Conservation (phyloP, 1,284 basidiomycete genomes). For the Trametes sp. region DNA sequence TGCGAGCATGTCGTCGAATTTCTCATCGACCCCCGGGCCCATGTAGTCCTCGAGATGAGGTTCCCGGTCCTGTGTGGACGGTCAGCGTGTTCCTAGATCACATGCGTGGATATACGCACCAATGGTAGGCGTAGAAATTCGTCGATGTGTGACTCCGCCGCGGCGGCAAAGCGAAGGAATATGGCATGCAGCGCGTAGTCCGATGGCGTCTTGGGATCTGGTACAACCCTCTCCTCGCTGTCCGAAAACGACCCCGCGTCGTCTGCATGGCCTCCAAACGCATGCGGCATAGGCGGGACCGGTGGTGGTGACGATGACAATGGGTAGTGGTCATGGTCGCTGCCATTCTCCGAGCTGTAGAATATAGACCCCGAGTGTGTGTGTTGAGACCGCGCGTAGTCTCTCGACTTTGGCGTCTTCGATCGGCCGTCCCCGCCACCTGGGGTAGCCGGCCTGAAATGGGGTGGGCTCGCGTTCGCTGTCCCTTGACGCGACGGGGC, state of each 20-base stretch:
- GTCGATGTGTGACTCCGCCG: slow-evolving; percentile 81
- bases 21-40: slow-evolving; percentile 74
- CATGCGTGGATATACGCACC: slow-evolving; percentile 51
- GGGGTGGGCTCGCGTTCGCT: slow-evolving; percentile 49
- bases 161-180: slow-evolving; percentile 83
- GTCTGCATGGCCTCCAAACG: slow-evolving; percentile 54
- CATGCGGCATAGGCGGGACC: slow-evolving; percentile 75
- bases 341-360: slow-evolving; percentile 72
- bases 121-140: slow-evolving; percentile 72
- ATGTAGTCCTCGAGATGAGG: slow-evolving; percentile 71
- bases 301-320: slow-evolving; percentile 72
- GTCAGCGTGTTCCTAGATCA: slow-evolving; percentile 1
- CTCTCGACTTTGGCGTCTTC: slow-evolving; percentile 55
- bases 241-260: slow-evolving; percentile 63
- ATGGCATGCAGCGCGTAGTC: slow-evolving; percentile 89
- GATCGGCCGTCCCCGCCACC: slow-evolving; percentile 55
- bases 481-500: slow-evolving; percentile 44
- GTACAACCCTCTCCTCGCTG: slow-evolving; percentile 66
- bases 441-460: slow-evolving; percentile 70
- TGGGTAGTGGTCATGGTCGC: slow-evolving; percentile 57
- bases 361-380: slow-evolving; percentile 78
- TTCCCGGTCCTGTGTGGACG: slow-evolving; percentile 65
- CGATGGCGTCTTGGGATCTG: slow-evolving; percentile 80
- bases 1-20: slow-evolving; percentile 82
- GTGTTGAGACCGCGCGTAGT: slow-evolving; percentile 71